Percentiles rank a stretch among this genome's conserved stretches.
Conservation (phyloP, 2,329 filamentous ascomycete genomes). For the Botrytis paeoniae region DNA sequence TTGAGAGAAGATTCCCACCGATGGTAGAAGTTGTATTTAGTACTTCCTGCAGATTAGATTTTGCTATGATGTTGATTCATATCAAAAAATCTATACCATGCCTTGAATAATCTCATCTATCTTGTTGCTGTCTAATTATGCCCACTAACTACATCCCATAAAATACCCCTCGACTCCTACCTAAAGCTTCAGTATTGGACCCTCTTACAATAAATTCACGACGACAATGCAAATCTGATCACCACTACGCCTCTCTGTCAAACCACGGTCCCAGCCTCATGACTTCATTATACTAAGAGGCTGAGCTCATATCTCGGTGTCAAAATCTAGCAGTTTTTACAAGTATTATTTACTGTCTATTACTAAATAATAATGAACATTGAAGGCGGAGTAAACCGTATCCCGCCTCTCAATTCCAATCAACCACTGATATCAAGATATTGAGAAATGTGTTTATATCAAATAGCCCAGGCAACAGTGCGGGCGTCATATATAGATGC, state of each 20-base stretch:
- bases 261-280: background rate
- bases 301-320: too few relatives aligned
- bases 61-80: background rate
- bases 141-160: background rate
- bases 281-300: background rate
- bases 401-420: too few relatives aligned
- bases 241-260: background rate
- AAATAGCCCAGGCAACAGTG: too few relatives aligned
- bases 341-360: background rate
- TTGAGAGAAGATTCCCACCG: background rate
- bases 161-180: rapidly evolving
- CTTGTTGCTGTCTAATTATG: background rate
- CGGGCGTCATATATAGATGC: too few relatives aligned
- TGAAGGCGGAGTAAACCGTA: background rate
- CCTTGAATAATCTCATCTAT: background rate
- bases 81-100: rapidly evolving
- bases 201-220: background rate
- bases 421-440: background rate
- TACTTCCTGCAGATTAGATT: background rate
- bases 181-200: background rate
- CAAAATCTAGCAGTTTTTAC: too few relatives aligned
- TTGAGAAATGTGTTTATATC: background rate
- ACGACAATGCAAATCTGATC: background rate
- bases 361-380: background rate
- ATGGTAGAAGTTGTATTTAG: background rate